phyloP scores from a whole-genome alignment of 2,329 filamentous ascomycete species.

The Alternaria arbusti region DNA sequence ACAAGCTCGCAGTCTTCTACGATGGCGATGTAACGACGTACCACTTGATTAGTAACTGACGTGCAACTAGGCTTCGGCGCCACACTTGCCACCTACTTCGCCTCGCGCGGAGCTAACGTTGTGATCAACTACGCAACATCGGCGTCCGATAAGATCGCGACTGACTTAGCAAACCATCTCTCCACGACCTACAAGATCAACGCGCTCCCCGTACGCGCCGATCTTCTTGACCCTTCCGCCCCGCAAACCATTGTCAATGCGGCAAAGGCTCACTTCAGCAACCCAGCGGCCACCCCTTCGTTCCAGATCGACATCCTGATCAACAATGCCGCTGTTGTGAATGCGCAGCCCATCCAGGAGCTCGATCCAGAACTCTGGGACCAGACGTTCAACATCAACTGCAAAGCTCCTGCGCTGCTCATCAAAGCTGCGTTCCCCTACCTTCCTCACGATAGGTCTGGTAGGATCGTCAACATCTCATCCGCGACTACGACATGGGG shows the following conservation, averaged over 20 bases:
- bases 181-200: constrained; percentile 11
- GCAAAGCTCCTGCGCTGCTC: constrained; percentile 10
- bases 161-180: constrained; percentile 9
- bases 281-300: background rate
- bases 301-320: constrained; percentile 13
- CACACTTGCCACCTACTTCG: constrained; percentile 9
- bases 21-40: background rate
- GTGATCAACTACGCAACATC: constrained; percentile 12
- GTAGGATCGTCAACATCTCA: constrained; percentile 12
- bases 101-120: constrained; percentile 8
- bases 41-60: background rate
- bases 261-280: constrained; percentile 5
- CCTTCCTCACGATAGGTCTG: constrained; percentile 6
- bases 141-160: constrained; percentile 2
- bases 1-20: background rate
- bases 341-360: constrained; percentile 10
- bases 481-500: constrained; percentile 12
- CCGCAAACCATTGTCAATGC: constrained; percentile 8
- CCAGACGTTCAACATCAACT: constrained; percentile 11
- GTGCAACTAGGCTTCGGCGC: constrained; percentile 8
- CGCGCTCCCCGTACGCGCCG: constrained; percentile 9
- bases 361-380: constrained; percentile 10
- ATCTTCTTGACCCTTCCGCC: constrained; percentile 9
- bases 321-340: constrained; percentile 11
- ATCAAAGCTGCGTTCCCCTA: constrained; percentile 10